These are phyloP conservation scores for Epicoccum sorghinum DNA, from an alignment of 2,329 filamentous ascomycete species.

Conservation along the genomic window DNA sequence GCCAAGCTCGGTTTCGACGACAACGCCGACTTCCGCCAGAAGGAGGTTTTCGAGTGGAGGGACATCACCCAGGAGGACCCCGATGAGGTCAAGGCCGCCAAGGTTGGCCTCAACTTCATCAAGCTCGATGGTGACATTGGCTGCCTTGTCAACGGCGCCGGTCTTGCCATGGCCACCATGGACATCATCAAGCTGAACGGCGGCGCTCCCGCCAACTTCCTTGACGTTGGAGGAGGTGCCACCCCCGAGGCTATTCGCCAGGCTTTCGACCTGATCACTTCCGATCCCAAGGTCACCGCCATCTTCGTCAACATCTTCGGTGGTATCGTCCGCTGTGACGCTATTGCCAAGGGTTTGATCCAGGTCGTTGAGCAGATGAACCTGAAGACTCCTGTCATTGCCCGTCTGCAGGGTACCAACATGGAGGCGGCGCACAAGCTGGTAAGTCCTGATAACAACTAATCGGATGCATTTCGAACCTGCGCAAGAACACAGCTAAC, in stretches of 20 bases:
- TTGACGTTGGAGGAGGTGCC: constrained; percentile 97
- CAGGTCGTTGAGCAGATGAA: constrained; percentile 93
- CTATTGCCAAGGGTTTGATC: constrained; percentile 95
- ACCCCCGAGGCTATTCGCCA: constrained; percentile 96
- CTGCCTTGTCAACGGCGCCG: constrained; percentile 98
- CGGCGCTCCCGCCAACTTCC: constrained; percentile 94
- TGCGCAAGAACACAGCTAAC: constrained; percentile 10
- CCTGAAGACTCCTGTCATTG: constrained; percentile 95
- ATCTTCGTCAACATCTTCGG: constrained; percentile 99
- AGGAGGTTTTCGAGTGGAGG: constrained; percentile 93
- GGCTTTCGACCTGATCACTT: constrained; percentile 98
- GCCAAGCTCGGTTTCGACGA: constrained; percentile 99
- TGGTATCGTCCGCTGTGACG: constrained; percentile 97
- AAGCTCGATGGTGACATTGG: constrained; percentile 99
- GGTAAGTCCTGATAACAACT: constrained; percentile 50
- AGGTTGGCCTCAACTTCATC: constrained; percentile 98
- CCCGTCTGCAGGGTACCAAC: constrained; percentile 97
- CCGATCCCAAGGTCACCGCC: constrained; percentile 95
- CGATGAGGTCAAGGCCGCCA: constrained; percentile 94
- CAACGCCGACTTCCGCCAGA: constrained; percentile 97
- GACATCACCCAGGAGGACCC: constrained; percentile 95
- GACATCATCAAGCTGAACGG: constrained; percentile 99
- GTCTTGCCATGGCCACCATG: constrained; percentile 99
- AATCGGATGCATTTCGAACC: background rate
- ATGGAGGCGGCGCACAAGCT: constrained; percentile 90